These are phyloP conservation scores for Lactarius vividus DNA, from an alignment of 768 basidiomycete genomes.

Conservation along the genomic window DNA sequence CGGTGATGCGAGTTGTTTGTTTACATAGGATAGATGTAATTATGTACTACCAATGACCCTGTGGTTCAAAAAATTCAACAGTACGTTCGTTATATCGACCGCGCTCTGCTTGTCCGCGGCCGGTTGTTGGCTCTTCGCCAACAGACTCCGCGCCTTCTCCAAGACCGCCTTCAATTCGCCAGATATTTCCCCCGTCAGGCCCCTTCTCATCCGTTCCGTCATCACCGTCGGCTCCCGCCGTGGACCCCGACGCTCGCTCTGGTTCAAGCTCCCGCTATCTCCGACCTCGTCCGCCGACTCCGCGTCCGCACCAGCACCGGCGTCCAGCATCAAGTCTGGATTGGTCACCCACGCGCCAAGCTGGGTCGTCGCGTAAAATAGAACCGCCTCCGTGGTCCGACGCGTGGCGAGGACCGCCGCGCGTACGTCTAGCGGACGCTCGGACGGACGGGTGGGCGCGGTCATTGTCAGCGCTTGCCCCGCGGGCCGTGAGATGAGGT, in stretches of 20 bases:
- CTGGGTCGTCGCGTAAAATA: conserved; percentile 73
- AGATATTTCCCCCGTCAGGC: conserved; percentile 80
- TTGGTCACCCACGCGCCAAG: conserved; percentile 76
- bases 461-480: conserved; percentile 50
- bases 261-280: conserved; percentile 12
- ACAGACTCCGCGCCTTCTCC: conserved; percentile 59
- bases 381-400: conserved; percentile 62
- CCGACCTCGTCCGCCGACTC: conserved; percentile 44
- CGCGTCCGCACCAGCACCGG: conserved; percentile 32
- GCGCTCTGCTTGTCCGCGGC: conserved; percentile 40
- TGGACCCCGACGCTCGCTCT: conserved; percentile 43
- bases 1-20: background rate
- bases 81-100: conserved; percentile 58
- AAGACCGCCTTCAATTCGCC: conserved; percentile 65
- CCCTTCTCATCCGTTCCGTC: conserved; percentile 65
- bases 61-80: conserved; percentile 64
- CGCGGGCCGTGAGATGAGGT: conserved; percentile 60
- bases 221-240: conserved; percentile 46
- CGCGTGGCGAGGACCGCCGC: conserved; percentile 56
- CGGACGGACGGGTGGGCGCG: conserved; percentile 33
- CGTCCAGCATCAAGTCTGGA: conserved; percentile 47
- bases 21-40: background rate
- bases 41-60: conserved; percentile 40
- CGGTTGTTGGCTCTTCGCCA: conserved; percentile 55
- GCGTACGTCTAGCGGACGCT: conserved; percentile 51